These are phyloP conservation scores for Euphrasia arctica DNA, from an alignment of 305 asterid species.

Conservation along the genomic window DNA sequence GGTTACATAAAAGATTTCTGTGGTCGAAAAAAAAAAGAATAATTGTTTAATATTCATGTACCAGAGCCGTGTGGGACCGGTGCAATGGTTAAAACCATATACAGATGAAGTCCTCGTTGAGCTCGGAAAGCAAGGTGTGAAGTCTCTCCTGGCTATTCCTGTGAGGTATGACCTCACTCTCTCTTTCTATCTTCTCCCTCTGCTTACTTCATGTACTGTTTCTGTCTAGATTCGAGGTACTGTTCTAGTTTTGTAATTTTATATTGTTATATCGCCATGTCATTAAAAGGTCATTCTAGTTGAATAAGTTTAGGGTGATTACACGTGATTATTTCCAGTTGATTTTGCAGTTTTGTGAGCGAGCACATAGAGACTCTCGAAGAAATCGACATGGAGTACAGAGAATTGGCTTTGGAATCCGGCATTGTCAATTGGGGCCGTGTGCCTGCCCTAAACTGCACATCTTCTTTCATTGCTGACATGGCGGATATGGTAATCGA, in stretches of 20 bases:
- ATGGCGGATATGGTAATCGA: slow-evolving; percentile 77
- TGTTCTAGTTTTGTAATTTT: too few species aligned
- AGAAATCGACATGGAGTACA: slow-evolving; percentile 84
- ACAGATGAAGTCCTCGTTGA: slow-evolving; percentile 79
- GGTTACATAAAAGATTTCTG: not conserved
- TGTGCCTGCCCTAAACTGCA: slow-evolving; percentile 82
- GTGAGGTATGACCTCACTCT: slow-evolving; percentile 42
- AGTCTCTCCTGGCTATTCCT: slow-evolving; percentile 74
- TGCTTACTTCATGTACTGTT: too few species aligned
- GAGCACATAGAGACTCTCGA: slow-evolving; percentile 94
- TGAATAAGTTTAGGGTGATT: too few species aligned
- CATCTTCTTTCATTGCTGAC: slow-evolving; percentile 61
- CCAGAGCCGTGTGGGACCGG: slow-evolving; percentile 90
- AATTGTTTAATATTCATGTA: slow-evolving; percentile 1
- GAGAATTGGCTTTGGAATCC: slow-evolving; percentile 45
- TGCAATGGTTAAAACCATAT: slow-evolving; percentile 82
- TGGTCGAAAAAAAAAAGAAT: not conserved
- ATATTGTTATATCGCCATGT: too few species aligned
- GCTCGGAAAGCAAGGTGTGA: slow-evolving; percentile 72
- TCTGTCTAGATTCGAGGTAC: too few species aligned
- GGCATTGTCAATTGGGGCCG: slow-evolving; percentile 69
- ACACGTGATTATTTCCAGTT: too few species aligned
- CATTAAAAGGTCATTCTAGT: too few species aligned
- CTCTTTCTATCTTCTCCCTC: too few species aligned
- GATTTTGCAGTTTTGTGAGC: slow-evolving; percentile 63